Evolutionary conservation across 805 yeast genomes (phyloP), one percentile per base, ranked within the genome.

Genomic region (Wickerhamiella vanderwaltii): DNA sequence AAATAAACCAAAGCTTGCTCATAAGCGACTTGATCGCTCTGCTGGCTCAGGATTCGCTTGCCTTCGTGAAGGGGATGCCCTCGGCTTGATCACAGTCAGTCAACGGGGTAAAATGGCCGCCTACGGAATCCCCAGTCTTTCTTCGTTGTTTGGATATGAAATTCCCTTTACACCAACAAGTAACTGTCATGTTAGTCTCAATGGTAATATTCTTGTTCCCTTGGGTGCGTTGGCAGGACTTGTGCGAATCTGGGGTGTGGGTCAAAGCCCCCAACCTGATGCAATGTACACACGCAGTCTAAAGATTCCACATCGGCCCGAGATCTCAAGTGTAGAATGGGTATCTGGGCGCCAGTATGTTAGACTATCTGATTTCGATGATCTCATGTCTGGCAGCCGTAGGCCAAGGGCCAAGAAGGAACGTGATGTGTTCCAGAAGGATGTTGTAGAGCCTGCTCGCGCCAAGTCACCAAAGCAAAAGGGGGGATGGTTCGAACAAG

Each of bases 251-350:
- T 62, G 72, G 56, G 74, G 75, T 2, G 53, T 59, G 16, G 69
- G 71, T 16, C 45, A 47, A 29, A 39, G 41, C 34, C 52, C 48
- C 6, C 55, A 50, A n/a, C 52, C 51, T 18, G 59, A 83, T 57
- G 61, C 68, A 1, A 61, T 91, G 26, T 87, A 79, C 62, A 79
- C 82, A 53, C 43, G 48, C 18, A 79, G 73, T 19, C 72, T 75
- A 46, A 67, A 80, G 34, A 62, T 70, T 5, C 93, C 95, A 1
- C 72, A 74, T 24, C 68, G 97, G 36, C 99, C 98, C 2, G 68
- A 73, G 4, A 74, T 83, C 5, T 74, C 85, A 28, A 72, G 91
- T 0, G 65, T 82, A 33, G 88, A 79, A 58, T 82, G 95, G 91
- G 83, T 91, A 5, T 74, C 79, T 49, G 95, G 95, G 2, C 64